These are phyloP conservation scores for Claviceps sp. DNA, from an alignment of 2,329 filamentous ascomycete genomes.

Conservation along the genomic window DNA sequence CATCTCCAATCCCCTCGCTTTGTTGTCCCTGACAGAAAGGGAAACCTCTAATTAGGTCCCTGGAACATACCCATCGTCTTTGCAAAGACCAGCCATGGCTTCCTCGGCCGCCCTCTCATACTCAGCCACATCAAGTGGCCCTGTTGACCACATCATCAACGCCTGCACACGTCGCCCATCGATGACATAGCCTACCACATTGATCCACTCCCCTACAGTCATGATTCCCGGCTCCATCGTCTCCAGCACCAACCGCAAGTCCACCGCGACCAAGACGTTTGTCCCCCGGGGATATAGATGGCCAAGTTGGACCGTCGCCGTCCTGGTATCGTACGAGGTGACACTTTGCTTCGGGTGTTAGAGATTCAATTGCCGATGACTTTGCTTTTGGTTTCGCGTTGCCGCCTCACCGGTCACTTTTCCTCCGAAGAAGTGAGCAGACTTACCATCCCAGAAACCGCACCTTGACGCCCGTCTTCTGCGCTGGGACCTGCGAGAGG, in stretches of 20 bases:
- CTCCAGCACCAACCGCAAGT: conserved; percentile 59
- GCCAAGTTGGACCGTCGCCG: conserved; percentile 51
- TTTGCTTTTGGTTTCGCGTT: too few species aligned
- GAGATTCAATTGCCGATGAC: too few species aligned
- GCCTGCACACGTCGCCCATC: conserved; percentile 48
- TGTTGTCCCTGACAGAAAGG: too few species aligned
- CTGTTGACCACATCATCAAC: conserved; percentile 64
- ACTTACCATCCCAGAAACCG: conserved; percentile 83
- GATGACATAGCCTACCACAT: conserved; percentile 69
- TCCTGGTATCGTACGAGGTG: conserved; percentile 34
- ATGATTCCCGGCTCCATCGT: conserved; percentile 49
- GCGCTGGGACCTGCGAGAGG: conserved; percentile 43
- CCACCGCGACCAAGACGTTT: conserved; percentile 43
- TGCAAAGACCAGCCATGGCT: conserved; percentile 7
- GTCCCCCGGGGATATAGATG: conserved; percentile 46
- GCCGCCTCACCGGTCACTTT: too few species aligned
- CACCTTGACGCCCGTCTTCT: conserved; percentile 57
- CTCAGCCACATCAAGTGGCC: conserved; percentile 53
- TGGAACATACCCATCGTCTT: too few species aligned
- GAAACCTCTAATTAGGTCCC: too few species aligned
- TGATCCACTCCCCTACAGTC: conserved; percentile 72
- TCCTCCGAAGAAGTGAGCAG: conserved; percentile 6
- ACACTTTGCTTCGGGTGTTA: conserved; percentile 25
- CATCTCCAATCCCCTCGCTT: too few species aligned
- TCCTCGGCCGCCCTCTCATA: conserved; percentile 51